Conservation (phyloP, 2,329 filamentous ascomycete genomes). For the Phoma sp. region DNA sequence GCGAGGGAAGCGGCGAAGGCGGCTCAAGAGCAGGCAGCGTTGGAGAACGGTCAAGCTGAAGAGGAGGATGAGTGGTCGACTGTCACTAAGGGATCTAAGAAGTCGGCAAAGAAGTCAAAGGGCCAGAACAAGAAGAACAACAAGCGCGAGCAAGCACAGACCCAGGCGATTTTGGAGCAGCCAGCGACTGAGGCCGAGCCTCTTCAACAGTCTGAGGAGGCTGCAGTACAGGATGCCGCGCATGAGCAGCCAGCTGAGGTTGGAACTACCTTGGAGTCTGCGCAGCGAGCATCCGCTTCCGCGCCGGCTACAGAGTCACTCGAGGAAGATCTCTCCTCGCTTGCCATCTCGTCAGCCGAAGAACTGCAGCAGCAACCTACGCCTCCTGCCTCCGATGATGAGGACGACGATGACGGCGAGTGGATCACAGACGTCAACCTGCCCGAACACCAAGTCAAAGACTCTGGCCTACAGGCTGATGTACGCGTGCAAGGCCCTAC, state of each 20-base stretch:
- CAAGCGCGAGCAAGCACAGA: constrained; percentile 2
- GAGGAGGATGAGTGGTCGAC: constrained; percentile 20
- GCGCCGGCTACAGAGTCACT: constrained; percentile 10
- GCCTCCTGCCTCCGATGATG: constrained; percentile 24
- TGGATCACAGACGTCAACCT: constrained; percentile 97
- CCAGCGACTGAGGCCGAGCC: constrained; percentile 14
- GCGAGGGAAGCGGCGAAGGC: constrained; percentile 18
- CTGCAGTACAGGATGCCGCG: constrained; percentile 4
- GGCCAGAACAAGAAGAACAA: constrained; percentile 15
- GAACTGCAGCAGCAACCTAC: constrained; percentile 23
- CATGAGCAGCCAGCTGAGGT: constrained; percentile 12
- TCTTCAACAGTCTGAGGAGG: constrained; percentile 20
- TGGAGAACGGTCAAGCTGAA: constrained; percentile 4
- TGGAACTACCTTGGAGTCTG: constrained; percentile 10
- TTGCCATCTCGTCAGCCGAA: constrained; percentile 24
- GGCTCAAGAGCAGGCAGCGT: constrained; percentile 14
- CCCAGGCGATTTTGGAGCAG: constrained; percentile 5
- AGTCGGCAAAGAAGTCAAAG: constrained; percentile 19
- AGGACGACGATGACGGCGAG: constrained; percentile 63
- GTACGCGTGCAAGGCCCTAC: constrained; percentile 58
- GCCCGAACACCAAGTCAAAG: constrained; percentile 78
- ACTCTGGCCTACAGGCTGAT: constrained; percentile 53
- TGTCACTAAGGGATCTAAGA: constrained; percentile 14
- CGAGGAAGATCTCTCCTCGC: constrained; percentile 27
- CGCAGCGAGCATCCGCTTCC: constrained; percentile 1